Evolutionary conservation across 306 rosid genomes (phyloP).

Genomic region (Ammopiptanthus mongolicus): DNA sequence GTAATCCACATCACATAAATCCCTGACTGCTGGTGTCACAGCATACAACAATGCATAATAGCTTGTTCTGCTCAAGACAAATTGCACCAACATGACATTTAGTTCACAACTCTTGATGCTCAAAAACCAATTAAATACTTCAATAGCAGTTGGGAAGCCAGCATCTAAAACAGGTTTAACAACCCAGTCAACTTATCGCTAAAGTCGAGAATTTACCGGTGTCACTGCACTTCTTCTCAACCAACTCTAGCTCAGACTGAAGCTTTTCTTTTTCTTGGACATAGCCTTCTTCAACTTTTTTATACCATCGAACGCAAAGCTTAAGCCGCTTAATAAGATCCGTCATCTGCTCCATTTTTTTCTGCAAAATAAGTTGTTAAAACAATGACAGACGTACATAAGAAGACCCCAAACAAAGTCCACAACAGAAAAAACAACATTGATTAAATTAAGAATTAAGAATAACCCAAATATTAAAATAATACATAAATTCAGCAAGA

Average conservation of each 20-base stretch:
- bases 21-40: not conserved
- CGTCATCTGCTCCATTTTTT: conserved; percentile 49
- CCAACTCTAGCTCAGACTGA: conserved; percentile 46
- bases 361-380: conserved; percentile 34
- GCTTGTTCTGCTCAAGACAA: not conserved
- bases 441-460: not conserved
- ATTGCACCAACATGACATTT: too few relatives aligned
- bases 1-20: not conserved
- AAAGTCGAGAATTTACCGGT: conserved; percentile 39
- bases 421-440: not conserved
- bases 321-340: conserved; percentile 63
- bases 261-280: conserved; percentile 62
- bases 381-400: not conserved
- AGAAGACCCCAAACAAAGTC: not conserved
- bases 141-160: not conserved
- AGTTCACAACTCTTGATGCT: not conserved
- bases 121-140: not conserved
- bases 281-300: conserved; percentile 47
- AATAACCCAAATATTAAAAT: not conserved
- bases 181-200: not conserved
- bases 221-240: conserved; percentile 64
- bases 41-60: not conserved
- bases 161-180: not conserved
- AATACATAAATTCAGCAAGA: not conserved
- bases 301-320: conserved; percentile 67